A percentile compares a stretch with the other conserved stretches of the same genome.
Conservation (phyloP, 441 rosid genomes). For the Rhodomyrtus psidioides region DNA sequence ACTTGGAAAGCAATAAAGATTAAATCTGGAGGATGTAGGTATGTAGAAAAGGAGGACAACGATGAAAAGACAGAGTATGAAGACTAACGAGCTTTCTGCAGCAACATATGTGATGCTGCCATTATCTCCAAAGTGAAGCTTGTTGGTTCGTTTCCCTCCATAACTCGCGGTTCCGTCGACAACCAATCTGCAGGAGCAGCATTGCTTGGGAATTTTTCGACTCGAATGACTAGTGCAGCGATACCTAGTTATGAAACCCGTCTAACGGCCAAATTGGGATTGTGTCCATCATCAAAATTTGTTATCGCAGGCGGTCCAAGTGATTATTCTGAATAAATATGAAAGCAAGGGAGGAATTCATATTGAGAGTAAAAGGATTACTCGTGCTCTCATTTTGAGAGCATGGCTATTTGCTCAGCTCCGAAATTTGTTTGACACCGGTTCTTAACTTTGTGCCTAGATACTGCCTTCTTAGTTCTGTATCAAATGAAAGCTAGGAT, state of each 20-base stretch:
- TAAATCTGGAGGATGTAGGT: too few relatives aligned
- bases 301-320: background rate
- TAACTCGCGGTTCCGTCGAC: too few relatives aligned
- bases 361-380: accelerated
- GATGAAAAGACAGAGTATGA: too few relatives aligned
- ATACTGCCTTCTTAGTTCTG: background rate
- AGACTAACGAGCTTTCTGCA: too few relatives aligned
- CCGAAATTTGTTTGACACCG: background rate
- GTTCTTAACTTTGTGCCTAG: background rate
- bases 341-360: background rate
- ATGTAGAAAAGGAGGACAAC: too few relatives aligned
- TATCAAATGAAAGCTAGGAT: background rate
- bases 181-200: too few relatives aligned
- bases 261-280: background rate
- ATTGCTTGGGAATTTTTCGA: background rate
- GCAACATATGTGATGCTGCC: too few relatives aligned
- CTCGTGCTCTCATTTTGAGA: background rate
- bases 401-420: background rate
- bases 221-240: background rate
- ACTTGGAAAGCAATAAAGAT: too few relatives aligned
- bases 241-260: background rate
- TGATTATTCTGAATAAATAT: background rate
- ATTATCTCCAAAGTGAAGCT: too few relatives aligned
- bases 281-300: background rate
- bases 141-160: too few relatives aligned